Base-by-base conservation (phyloP, 2,329 filamentous ascomycete species). In the Plectosphaerella cucumerina region DNA sequence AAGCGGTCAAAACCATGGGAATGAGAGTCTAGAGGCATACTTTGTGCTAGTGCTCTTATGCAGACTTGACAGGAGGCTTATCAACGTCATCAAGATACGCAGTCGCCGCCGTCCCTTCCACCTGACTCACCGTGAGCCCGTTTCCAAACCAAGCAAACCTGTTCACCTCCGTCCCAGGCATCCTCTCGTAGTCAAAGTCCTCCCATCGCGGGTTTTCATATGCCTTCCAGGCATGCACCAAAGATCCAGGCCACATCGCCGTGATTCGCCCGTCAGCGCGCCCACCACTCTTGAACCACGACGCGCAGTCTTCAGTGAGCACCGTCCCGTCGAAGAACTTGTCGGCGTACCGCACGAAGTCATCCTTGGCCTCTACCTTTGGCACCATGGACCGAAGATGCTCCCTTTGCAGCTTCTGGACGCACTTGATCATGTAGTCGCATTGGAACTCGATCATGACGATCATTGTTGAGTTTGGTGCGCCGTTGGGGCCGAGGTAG, bases 251-350 rank as follows among this genome's bases (percentile, higher is more conserved):
- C 41, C 41, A 51, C 11, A 49, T n/a, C 5, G 45, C 26, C 18
- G 26, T 35, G 9, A 51, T 44, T 12, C 5, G 34, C 6, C 22
- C 41, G 18, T 23, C 41, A 14, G 21, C 42, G 6, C n/a, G n/a
- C 12, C 41, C 22, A 5, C 41, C 33, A 17, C 43, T 37, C 22
- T 20, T 20, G 34, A 20, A 34, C 5, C 17, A 11, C n/a, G 6
- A 31, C 17, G 26, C 17, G n/a, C 37, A 31, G 5, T 44, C 44
- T 15, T 31, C 22, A 12, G 6, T 47, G 6, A 26, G 42, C 2
- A 48, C 37, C 12, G 50, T 51, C 11, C 44, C 43, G 18, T 51
- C 37, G 22, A 51, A 51, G 14, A 43, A 44, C 11, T 45, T 41
- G 15, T 49, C 47, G 4, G 46, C 17, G 23, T 51, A 41, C 12